phyloP scores from a whole-genome alignment of 1,284 basidiomycete genomes.

The Hymenochaete sp. region DNA sequence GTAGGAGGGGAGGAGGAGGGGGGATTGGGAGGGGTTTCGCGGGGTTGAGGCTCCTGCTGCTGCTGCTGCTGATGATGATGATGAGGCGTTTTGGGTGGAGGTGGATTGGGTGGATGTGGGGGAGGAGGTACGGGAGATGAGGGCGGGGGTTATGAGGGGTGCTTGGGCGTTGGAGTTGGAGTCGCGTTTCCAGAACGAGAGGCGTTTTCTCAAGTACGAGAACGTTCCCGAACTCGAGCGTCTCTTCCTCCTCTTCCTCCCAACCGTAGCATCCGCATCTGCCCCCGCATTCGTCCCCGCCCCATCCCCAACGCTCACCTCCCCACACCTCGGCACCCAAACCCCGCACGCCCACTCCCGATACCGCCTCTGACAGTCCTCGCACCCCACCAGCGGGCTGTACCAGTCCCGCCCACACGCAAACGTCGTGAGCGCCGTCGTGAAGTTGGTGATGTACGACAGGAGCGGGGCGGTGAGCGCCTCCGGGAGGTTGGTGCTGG shows the following conservation, averaged over 20 bases:
- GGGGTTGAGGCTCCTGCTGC: conserved; percentile 30
- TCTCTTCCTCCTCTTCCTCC: not conserved
- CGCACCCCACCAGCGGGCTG: conserved; percentile 68
- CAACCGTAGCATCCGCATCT: conserved; percentile 14
- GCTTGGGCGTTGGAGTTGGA: conserved; percentile 5
- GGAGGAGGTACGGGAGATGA: too few relatives aligned
- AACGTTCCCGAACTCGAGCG: too few relatives aligned
- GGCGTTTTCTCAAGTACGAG: conserved; percentile 22
- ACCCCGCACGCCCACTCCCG: conserved; percentile 72
- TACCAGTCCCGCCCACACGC: conserved; percentile 78
- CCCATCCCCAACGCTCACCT: conserved; percentile 32
- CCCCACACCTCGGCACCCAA: conserved; percentile 64
- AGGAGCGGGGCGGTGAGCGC: conserved; percentile 42
- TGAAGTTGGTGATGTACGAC: conserved; percentile 63
- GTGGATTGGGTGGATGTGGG: not conserved
- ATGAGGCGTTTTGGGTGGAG: conserved; percentile 29
- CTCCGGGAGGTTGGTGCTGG: conserved; percentile 44
- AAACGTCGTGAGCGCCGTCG: conserved; percentile 57
- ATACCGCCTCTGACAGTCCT: conserved; percentile 69
- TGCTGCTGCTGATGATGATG: conserved; percentile 39
- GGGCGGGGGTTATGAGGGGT: conserved; percentile 30
- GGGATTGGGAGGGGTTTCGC: conserved; percentile 45
- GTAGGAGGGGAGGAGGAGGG: conserved; percentile 66
- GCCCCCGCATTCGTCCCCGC: conserved; percentile 22
- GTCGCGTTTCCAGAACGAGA: conserved; percentile 19